Evolutionary conservation across 1,284 basidiomycete genomes (phyloP).

Genomic region (Malassezia yamatoensis): DNA sequence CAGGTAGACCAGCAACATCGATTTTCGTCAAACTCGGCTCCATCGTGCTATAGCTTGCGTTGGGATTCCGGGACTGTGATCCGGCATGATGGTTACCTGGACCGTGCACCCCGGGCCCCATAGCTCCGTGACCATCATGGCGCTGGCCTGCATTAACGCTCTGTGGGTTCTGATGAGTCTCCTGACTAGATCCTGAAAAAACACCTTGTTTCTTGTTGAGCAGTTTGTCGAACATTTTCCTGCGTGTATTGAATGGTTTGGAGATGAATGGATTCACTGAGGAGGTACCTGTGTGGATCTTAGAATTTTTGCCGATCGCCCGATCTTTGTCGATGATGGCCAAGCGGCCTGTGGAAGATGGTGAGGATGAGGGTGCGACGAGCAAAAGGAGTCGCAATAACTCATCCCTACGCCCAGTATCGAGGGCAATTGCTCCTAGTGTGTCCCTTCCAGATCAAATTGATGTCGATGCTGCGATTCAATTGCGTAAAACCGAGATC

Average conservation of each 20-base stretch:
- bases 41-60: background rate
- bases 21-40: constrained; percentile 18
- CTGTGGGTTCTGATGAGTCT: no score
- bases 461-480: constrained; percentile 11
- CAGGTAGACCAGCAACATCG: constrained; percentile 36
- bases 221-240: constrained; percentile 1
- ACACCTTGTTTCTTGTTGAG: background rate
- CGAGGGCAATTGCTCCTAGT: background rate
- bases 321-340: background rate
- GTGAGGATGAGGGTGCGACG: background rate
- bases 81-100: no score
- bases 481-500: constrained; percentile 11
- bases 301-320: background rate
- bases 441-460: background rate
- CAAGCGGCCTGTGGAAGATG: background rate
- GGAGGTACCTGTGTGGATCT: no score
- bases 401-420: background rate
- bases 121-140: background rate
- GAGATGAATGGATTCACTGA: no score
- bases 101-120: no score
- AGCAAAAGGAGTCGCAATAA: background rate
- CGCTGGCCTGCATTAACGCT: background rate
- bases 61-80: no score
- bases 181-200: background rate
- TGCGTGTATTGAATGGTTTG: background rate